phyloP scores from a whole-genome alignment of 2,329 filamentous ascomycete genomes.

The Fusarium illudens region DNA sequence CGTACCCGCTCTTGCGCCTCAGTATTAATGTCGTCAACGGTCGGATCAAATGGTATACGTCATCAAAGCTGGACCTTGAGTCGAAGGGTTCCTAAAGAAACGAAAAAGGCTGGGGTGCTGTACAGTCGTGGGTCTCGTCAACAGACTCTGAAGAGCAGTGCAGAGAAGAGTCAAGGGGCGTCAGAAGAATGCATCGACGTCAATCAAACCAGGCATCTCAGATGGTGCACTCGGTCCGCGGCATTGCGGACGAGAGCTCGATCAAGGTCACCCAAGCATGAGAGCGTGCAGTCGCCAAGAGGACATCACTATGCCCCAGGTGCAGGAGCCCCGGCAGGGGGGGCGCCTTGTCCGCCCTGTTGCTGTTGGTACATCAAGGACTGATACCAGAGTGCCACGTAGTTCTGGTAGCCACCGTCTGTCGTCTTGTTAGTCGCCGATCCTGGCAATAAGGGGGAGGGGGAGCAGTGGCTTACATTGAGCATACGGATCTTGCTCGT shows the following conservation, averaged over 20 bases:
- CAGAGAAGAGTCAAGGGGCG: constrained; percentile 26
- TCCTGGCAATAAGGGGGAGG: background rate
- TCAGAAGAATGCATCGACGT: constrained; percentile 42
- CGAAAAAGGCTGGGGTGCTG: constrained; percentile 37
- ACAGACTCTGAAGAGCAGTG: constrained; percentile 39
- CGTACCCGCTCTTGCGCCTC: constrained; percentile 29
- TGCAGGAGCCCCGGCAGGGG: constrained; percentile 47
- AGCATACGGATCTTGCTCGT: constrained; percentile 75
- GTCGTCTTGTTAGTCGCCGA: constrained; percentile 33
- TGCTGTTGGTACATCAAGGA: constrained; percentile 62
- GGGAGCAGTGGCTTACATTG: constrained; percentile 64
- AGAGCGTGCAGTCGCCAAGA: constrained; percentile 33
- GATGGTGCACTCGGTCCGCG: constrained; percentile 36
- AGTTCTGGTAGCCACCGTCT: constrained; percentile 85
- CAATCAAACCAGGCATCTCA: constrained; percentile 48
- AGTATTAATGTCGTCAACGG: constrained; percentile 40
- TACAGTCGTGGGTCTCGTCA: constrained; percentile 46
- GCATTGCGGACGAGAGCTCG: constrained; percentile 39
- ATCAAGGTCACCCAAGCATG: constrained; percentile 49
- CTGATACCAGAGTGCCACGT: constrained; percentile 83
- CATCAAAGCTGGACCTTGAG: constrained; percentile 39
- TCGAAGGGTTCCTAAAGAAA: constrained; percentile 40
- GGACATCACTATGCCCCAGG: constrained; percentile 50
- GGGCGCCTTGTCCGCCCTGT: constrained; percentile 49
- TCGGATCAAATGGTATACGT: constrained; percentile 43